Percentiles rank a stretch among this genome's conserved stretches.
Evolutionary conservation across 2,329 filamentous ascomycete genomes (phyloP).

Genomic region (Ascocoryne sarcoides): DNA sequence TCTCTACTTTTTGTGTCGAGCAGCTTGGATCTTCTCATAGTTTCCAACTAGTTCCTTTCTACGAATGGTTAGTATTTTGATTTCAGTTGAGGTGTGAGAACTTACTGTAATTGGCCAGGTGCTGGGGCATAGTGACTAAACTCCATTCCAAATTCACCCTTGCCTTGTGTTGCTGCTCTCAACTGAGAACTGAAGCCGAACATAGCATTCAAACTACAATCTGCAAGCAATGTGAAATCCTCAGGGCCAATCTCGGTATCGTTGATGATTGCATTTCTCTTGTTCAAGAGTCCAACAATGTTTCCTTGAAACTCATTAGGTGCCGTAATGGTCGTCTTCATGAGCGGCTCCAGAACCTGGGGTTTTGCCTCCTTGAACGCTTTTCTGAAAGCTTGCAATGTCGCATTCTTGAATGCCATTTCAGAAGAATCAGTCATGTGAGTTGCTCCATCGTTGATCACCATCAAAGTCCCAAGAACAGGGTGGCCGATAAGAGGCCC

Average conservation of each 20-base stretch:
- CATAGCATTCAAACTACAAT: conserved; percentile 94
- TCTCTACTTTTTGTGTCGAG: conserved; percentile 30
- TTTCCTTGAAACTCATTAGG: conserved; percentile 97
- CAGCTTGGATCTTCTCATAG: conserved; percentile 57
- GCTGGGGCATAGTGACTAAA: conserved; percentile 92
- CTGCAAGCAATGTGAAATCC: conserved; percentile 85
- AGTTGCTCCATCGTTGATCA: conserved; percentile 91
- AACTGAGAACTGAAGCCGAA: conserved; percentile 93
- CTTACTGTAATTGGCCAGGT: conserved; percentile 80
- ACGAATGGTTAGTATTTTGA: not conserved
- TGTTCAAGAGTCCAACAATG: conserved; percentile 91
- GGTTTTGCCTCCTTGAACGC: conserved; percentile 75
- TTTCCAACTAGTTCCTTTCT: conserved; percentile 58
- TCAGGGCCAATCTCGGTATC: conserved; percentile 91
- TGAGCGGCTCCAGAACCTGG: conserved; percentile 84
- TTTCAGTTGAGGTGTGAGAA: conserved; percentile 21
- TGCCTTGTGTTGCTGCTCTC: conserved; percentile 89
- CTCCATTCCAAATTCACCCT: conserved; percentile 98
- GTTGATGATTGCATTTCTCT: conserved; percentile 88
- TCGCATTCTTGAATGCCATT: conserved; percentile 89
- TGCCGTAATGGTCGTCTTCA: conserved; percentile 96
- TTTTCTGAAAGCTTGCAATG: conserved; percentile 94
- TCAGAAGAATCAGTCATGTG: conserved; percentile 98
- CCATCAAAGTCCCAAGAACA: conserved; percentile 83
- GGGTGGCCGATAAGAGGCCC: conserved; percentile 88